Base-by-base conservation (phyloP, 306 rosid species). In the Lagenaria siceraria region DNA sequence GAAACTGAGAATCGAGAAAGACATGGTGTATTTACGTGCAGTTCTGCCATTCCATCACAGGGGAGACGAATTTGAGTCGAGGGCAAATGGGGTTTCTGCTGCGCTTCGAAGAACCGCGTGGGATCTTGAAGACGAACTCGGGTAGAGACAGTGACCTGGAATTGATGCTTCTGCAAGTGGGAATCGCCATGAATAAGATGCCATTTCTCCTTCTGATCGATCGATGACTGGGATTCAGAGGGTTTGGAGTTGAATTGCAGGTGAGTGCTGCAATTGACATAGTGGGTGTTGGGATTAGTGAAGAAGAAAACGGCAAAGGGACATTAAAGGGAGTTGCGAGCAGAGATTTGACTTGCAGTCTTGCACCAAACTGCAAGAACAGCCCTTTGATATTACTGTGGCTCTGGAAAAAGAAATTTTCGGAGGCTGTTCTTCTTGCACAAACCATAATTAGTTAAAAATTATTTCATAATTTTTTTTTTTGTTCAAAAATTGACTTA, bases 41-140 rank as follows among this genome's bases (percentile, higher is more conserved):
- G 85, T 95, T 93, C 88, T 92, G 97, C 98, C 98, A 95, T 84
- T 90, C 80, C 98, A 95, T 95, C 83, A 92, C 92, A 43, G 97
- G 89, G 63, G 90, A 81, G 77, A 83, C 17, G 65, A 82, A 78
- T 71, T 85, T 88, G 79, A 77, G 66, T 69, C 76, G 85, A 54
- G 77, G 87, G 80, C 29, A 63, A 53, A 77, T 56, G 7, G 95
- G 76, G 80, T 64, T 31, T 48, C 31, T 62, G 49, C 81, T 73
- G 56, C 80, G 84, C 58, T 82, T 79, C 33, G 84, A 69, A 25
- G 83, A 77, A 22, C 81, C 18, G 38, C 42, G 64, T 58, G 88
- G 79, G 82, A 77, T 81, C 73, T 33, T 87, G 79, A 88, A 85
- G 79, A 83, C 66, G 38, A 77, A 77, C 53, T 48, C 83, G 43